These are phyloP conservation scores for Diaporthe citri DNA, from an alignment of 2,329 filamentous ascomycete species.

Conservation along the genomic window DNA sequence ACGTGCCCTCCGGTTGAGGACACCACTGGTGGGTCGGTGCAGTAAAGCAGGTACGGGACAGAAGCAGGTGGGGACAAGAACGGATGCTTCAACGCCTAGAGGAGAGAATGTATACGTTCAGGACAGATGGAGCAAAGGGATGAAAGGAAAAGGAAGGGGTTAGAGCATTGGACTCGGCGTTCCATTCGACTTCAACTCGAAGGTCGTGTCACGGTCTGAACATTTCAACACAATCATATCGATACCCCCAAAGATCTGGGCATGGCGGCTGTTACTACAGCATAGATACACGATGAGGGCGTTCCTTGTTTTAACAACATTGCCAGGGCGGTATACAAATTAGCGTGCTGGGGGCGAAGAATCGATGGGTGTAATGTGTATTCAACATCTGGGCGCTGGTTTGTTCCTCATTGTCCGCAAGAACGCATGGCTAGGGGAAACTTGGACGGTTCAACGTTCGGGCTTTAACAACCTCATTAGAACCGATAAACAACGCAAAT, in stretches of 20 bases:
- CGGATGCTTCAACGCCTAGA: constrained; percentile 28
- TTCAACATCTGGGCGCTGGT: constrained; percentile 8
- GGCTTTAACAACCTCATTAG: background rate
- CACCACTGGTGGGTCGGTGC: constrained; percentile 53
- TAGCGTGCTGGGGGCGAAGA: background rate
- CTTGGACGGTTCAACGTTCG: too few relatives aligned
- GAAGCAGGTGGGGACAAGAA: background rate
- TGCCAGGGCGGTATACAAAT: background rate
- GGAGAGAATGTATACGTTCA: background rate
- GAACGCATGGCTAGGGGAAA: background rate
- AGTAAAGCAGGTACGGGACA: background rate
- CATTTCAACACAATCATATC: constrained; percentile 31
- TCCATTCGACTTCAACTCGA: constrained; percentile 39
- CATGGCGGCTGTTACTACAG: background rate
- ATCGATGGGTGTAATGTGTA: background rate
- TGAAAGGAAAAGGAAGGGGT: background rate
- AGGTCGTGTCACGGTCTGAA: constrained; percentile 31
- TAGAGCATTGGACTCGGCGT: constrained; percentile 31
- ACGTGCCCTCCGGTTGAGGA: constrained; percentile 89
- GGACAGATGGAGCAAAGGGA: background rate
- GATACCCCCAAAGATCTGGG: constrained; percentile 34
- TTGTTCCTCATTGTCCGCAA: background rate
- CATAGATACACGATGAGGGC: constrained; percentile 17
- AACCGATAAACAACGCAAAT: background rate
- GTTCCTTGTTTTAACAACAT: constrained; percentile 32